These are phyloP conservation scores for Penicillium sp. DNA, from an alignment of 2,329 filamentous ascomycete species.

Conservation along the genomic window DNA sequence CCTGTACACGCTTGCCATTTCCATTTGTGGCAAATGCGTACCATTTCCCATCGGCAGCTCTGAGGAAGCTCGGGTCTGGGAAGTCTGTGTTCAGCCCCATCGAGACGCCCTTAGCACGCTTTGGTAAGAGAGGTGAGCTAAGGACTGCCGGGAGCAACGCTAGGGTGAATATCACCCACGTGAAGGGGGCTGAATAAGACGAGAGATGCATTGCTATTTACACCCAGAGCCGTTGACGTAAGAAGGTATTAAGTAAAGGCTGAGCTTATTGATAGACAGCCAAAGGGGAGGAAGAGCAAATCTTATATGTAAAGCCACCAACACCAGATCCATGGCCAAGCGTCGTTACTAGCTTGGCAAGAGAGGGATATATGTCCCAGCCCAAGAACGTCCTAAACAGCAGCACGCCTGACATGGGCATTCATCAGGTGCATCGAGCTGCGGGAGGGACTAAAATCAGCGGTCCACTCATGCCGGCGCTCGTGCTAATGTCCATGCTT, in stretches of 20 bases:
- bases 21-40: conserved; percentile 56
- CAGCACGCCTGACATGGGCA: conserved; percentile 10
- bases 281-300: not conserved
- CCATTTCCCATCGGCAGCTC: conserved; percentile 46
- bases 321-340: not conserved
- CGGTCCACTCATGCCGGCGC: conserved; percentile 4
- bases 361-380: not conserved
- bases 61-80: conserved; percentile 46
- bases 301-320: conserved; percentile 12
- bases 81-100: conserved; percentile 37
- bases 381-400: not conserved
- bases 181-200: conserved; percentile 1
- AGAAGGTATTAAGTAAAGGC: not conserved
- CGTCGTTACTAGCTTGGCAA: not conserved
- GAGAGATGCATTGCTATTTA: conserved; percentile 3
- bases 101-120: conserved; percentile 14
- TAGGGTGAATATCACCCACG: conserved; percentile 9
- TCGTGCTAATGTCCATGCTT: conserved; percentile 1
- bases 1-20: conserved; percentile 50
- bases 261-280: not conserved
- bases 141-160: conserved; percentile 12
- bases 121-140: conserved; percentile 19
- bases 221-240: not conserved
- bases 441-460: not conserved
- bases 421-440: conserved; percentile 11